Evolutionary conservation across 2,329 filamentous ascomycete genomes (phyloP).

Genomic region (Coniochaeta sp.): DNA sequence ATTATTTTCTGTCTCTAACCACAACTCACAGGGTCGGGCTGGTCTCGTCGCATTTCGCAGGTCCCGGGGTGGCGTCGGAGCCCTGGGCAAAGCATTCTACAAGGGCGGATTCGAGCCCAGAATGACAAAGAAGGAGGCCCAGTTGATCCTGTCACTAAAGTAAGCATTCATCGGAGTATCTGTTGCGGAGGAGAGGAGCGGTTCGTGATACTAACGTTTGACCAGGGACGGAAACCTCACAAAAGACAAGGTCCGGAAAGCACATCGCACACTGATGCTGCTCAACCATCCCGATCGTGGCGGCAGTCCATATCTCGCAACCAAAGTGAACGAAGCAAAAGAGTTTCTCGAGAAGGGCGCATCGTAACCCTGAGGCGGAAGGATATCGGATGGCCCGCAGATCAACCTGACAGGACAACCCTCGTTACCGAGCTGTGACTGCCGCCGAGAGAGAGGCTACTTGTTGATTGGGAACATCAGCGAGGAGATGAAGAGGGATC

Average conservation of each 20-base stretch:
- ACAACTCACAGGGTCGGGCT: constrained; percentile 71
- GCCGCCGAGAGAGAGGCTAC: not conserved
- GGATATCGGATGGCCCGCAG: not conserved
- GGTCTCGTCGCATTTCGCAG: constrained; percentile 83
- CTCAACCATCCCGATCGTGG: constrained; percentile 97
- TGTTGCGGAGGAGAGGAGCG: not conserved
- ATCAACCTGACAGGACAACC: not conserved
- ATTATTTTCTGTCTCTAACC: constrained; percentile 5
- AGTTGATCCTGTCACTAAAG: constrained; percentile 85
- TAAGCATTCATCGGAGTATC: constrained; percentile 32
- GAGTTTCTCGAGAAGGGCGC: constrained; percentile 79
- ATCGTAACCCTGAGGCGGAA: constrained; percentile 2
- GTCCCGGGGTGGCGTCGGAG: constrained; percentile 69
- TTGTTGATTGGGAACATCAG: not conserved
- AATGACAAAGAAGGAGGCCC: constrained; percentile 89
- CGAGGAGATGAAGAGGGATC: not conserved
- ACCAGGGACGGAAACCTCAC: constrained; percentile 75
- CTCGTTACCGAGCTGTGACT: not conserved
- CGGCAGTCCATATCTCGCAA: constrained; percentile 91
- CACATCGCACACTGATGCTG: constrained; percentile 92
- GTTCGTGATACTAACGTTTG: not conserved
- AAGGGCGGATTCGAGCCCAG: constrained; percentile 96
- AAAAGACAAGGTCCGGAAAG: constrained; percentile 92
- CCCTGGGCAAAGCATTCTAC: constrained; percentile 87
- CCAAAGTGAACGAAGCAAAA: constrained; percentile 98